These are phyloP conservation scores for Rubia peregrina DNA, from an alignment of 305 asterid genomes.

Conservation along the genomic window DNA sequence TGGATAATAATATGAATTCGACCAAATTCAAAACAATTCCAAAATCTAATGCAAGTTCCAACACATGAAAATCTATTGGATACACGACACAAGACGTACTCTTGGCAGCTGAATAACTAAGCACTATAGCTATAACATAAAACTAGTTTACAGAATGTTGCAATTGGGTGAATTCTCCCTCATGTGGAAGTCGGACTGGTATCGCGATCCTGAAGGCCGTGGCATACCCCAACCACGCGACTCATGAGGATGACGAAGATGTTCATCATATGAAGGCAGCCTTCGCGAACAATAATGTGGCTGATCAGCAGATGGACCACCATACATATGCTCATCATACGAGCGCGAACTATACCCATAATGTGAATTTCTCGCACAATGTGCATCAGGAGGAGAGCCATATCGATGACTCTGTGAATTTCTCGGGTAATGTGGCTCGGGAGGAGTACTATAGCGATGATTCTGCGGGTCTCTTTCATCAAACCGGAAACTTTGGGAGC, in stretches of 20 bases:
- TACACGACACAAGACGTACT: not conserved
- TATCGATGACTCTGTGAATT: not conserved
- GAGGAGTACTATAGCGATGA: not conserved
- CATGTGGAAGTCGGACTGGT: not conserved
- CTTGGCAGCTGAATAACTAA: not conserved
- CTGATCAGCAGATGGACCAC: not conserved
- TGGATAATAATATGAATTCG: not conserved
- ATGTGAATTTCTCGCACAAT: not conserved
- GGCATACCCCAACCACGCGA: not conserved
- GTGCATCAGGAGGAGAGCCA: not conserved
- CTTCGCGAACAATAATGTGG: not conserved
- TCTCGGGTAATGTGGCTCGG: not conserved
- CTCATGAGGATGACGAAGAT: not conserved
- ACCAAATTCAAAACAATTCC: not conserved
- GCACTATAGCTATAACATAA: not conserved
- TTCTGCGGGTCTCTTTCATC: not conserved
- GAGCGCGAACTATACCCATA: no score
- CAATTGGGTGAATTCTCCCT: not conserved
- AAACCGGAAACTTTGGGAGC: not conserved
- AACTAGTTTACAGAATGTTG: not conserved
- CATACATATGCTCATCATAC: not conserved
- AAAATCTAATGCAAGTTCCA: not conserved
- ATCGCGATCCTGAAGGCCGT: not conserved
- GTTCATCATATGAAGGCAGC: not conserved
- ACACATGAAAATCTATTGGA: not conserved